Evolutionary conservation across 2,329 filamentous ascomycete species (phyloP), one percentile per base, ranked within the genome.

Genomic region (Botrytis hyacinthi): DNA sequence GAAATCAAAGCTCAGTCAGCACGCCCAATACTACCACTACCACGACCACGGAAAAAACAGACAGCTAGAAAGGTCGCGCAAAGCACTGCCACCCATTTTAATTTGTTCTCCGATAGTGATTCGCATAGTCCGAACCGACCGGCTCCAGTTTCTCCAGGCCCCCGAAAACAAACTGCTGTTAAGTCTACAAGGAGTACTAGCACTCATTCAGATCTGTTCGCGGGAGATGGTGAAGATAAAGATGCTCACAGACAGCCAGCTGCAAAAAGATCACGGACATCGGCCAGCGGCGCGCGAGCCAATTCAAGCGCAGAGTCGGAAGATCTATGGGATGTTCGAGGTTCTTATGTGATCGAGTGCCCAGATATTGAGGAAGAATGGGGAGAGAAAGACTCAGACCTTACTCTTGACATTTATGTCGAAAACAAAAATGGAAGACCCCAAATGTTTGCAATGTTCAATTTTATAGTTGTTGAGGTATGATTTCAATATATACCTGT

Each of bases 361-460:
- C 63, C 69, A 9, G 51, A 29, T 2, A 75, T 75, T 40, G 72
- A 77, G 32, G 54, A 70, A 4, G 32, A 73, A 51, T 76, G 73
- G 69, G 61, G 60, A 65, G 48, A 66, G 35, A 44, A 67, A 51
- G 37, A 73, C n/a, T 57, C 44, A n/a, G 42, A 46, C 6, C 62
- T 75, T 40, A 73, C 48, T 8, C 37, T 76, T 29, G 73, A 77
- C 14, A 57, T 78, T 3, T 74, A 76, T 51, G 60, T 74, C 18
- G 72, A 75, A 32, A 74, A 48, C 1, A 73, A 32, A 32, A 70
- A 70, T 16, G 73, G 73, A 16, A 74, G 71, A 57, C 70, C 72
- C 12, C 76, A 78, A 29, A 57, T 78, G 35, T 76, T 73, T 63
- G 73, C 35, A 9, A 73, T 75, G 8, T 76, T 78, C n/a, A 12